These are phyloP conservation scores for Ustilago loliicola DNA, from an alignment of 1,284 basidiomycete species.

Conservation along the genomic window DNA sequence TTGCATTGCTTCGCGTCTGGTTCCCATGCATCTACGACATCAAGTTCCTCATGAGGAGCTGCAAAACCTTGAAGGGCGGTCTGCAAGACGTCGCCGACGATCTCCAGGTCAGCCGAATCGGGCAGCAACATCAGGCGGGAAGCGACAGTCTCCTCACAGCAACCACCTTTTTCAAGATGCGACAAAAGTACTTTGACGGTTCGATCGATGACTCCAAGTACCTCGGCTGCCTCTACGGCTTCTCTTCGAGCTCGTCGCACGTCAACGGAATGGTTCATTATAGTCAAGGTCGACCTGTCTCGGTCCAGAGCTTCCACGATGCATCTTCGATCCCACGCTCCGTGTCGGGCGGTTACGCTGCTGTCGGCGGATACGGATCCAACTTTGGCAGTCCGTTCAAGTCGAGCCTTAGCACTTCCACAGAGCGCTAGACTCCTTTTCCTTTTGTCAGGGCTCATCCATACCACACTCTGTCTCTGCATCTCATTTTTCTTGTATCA, in stretches of 20 bases:
- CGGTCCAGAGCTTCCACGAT: slow-evolving; percentile 54
- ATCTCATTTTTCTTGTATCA: slow-evolving; percentile 29
- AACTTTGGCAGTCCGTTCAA: slow-evolving; percentile 53
- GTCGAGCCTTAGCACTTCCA: slow-evolving; percentile 35
- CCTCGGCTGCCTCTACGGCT: slow-evolving; percentile 67
- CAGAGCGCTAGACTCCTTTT: slow-evolving; percentile 25
- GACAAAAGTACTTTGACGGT: slow-evolving; percentile 89
- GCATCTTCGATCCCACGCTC: slow-evolving; percentile 44
- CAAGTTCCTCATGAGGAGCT: slow-evolving; percentile 91
- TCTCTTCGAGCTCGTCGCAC: slow-evolving; percentile 60
- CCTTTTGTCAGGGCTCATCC: neutral
- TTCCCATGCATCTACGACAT: slow-evolving; percentile 98
- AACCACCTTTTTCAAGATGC: slow-evolving; percentile 95
- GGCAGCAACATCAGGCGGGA: slow-evolving; percentile 93
- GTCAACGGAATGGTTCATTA: slow-evolving; percentile 56
- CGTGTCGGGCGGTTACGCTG: slow-evolving; percentile 43
- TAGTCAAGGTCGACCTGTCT: slow-evolving; percentile 44
- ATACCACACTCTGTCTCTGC: slow-evolving; percentile 8
- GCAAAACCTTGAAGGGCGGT: slow-evolving; percentile 91
- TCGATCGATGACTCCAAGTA: slow-evolving; percentile 76
- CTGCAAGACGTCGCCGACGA: slow-evolving; percentile 96
- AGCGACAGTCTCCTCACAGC: slow-evolving; percentile 94
- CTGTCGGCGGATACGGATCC: slow-evolving; percentile 39
- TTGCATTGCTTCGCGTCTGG: slow-evolving; percentile 88
- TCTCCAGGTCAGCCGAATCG: slow-evolving; percentile 88